Evolutionary conservation across 2,329 filamentous ascomycete genomes (phyloP).

Genomic region (Teratosphaeria viscida): DNA sequence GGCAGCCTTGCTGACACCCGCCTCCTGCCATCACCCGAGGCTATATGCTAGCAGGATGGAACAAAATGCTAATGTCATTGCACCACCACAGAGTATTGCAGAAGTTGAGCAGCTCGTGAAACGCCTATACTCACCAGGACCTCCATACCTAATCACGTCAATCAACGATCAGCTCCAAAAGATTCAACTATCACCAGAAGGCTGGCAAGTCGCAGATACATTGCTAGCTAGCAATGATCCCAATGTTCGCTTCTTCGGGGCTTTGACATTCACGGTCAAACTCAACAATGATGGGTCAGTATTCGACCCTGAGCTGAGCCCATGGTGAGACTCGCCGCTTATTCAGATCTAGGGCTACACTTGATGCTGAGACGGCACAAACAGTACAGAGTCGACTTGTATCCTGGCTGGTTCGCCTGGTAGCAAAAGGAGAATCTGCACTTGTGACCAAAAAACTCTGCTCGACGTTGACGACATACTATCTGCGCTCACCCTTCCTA

Average conservation of each 20-base stretch:
- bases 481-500: slow-evolving; percentile 55
- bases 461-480: slow-evolving; percentile 66
- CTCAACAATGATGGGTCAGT: slow-evolving; percentile 51
- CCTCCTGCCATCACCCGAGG: background rate
- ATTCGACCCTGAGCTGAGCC: slow-evolving; percentile 21
- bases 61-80: background rate
- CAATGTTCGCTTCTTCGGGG: slow-evolving; percentile 83
- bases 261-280: slow-evolving; percentile 86
- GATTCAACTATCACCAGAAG: slow-evolving; percentile 67
- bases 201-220: slow-evolving; percentile 76
- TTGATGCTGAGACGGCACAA: slow-evolving; percentile 48
- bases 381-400: slow-evolving; percentile 52
- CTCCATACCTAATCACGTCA: slow-evolving; percentile 35
- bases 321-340: slow-evolving; percentile 15
- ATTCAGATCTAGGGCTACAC: slow-evolving; percentile 24
- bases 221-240: slow-evolving; percentile 59
- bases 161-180: slow-evolving; percentile 67
- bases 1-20: background rate
- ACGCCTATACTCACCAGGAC: slow-evolving; percentile 39
- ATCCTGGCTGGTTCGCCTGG: slow-evolving; percentile 48
- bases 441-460: slow-evolving; percentile 65
- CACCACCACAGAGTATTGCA: slow-evolving; percentile 5
- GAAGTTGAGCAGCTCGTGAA: slow-evolving; percentile 32
- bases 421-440: slow-evolving; percentile 42
- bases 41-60: slow-evolving; percentile 2